These are phyloP conservation scores for Vanrija humicola DNA, from an alignment of 1,284 basidiomycete genomes.

Conservation along the genomic window DNA sequence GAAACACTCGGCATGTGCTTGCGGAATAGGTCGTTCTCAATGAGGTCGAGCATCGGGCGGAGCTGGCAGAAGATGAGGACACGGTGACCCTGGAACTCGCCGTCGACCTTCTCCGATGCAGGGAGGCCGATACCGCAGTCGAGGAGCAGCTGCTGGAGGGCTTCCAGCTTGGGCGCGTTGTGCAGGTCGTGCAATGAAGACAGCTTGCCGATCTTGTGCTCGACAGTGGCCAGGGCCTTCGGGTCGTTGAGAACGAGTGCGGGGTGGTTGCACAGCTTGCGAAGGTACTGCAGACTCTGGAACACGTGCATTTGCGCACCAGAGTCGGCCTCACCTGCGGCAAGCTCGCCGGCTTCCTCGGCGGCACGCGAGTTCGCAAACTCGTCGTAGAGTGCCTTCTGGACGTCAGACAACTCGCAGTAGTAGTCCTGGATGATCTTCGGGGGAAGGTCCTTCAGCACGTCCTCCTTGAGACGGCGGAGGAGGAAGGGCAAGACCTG, in stretches of 20 bases:
- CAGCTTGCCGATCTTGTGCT: conserved; percentile 55
- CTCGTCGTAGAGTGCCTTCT: conserved; percentile 90
- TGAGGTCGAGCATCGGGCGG: conserved; percentile 98
- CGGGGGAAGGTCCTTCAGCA: conserved; percentile 90
- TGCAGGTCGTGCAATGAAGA: conserved; percentile 67
- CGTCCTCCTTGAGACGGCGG: conserved; percentile 95
- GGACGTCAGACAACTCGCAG: conserved; percentile 91
- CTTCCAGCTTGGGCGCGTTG: conserved; percentile 91
- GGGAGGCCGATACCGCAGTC: conserved; percentile 86
- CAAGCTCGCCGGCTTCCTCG: conserved; percentile 61
- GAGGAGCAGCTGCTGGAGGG: conserved; percentile 82
- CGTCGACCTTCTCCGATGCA: conserved; percentile 53
- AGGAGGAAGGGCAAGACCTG: conserved; percentile 98
- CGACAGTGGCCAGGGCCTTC: conserved; percentile 60
- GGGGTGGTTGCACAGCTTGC: conserved; percentile 98
- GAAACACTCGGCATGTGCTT: conserved; percentile 89
- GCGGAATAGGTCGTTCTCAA: conserved; percentile 90
- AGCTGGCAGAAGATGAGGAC: conserved; percentile 99
- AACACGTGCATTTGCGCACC: conserved; percentile 79
- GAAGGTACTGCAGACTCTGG: conserved; percentile 92
- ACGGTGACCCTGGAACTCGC: conserved; percentile 62
- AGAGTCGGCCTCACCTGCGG: conserved; percentile 51
- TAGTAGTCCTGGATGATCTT: conserved; percentile 99
- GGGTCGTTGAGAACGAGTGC: conserved; percentile 75
- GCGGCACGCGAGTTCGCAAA: conserved; percentile 77